A percentile compares a stretch with the other conserved stretches of the same genome.
phyloP scores from a whole-genome alignment of 2,329 filamentous ascomycete species.

The Penicillium sp. region DNA sequence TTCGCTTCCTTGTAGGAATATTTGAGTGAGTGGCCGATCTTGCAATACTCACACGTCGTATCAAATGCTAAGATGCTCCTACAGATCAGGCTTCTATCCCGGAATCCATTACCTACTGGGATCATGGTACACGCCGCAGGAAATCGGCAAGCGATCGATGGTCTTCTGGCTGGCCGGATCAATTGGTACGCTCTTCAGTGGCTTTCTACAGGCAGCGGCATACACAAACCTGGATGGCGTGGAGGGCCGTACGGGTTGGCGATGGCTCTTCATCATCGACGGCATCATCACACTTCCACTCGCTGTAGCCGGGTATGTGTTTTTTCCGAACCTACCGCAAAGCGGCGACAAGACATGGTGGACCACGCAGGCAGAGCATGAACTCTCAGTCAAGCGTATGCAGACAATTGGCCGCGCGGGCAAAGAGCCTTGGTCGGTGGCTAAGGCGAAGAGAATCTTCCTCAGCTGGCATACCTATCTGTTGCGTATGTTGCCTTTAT shows the following conservation, averaged over 20 bases:
- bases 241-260: slow-evolving; percentile 25
- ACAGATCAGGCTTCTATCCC: slow-evolving; percentile 24
- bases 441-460: slow-evolving; percentile 35
- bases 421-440: slow-evolving; percentile 37
- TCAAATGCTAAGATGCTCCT: not conserved
- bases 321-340: slow-evolving; percentile 24
- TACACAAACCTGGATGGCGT: slow-evolving; percentile 26
- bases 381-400: slow-evolving; percentile 31
- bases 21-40: slow-evolving; percentile 22
- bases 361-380: slow-evolving; percentile 24
- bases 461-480: slow-evolving; percentile 36
- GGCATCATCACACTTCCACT: slow-evolving; percentile 27
- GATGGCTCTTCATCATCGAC: slow-evolving; percentile 31
- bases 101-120: slow-evolving; percentile 28
- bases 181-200: slow-evolving; percentile 23
- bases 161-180: slow-evolving; percentile 24
- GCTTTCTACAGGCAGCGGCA: slow-evolving; percentile 24
- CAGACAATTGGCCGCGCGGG: slow-evolving; percentile 38
- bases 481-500: slow-evolving; percentile 1
- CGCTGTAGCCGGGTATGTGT: slow-evolving; percentile 22
- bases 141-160: slow-evolving; percentile 26
- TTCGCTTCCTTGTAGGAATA: slow-evolving; percentile 29
- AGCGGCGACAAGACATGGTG: slow-evolving; percentile 25
- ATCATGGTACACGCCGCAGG: slow-evolving; percentile 26
- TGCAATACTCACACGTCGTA: not conserved